phyloP scores from a whole-genome alignment of 2,329 filamentous ascomycete genomes.

The Colletotrichum abscissum region DNA sequence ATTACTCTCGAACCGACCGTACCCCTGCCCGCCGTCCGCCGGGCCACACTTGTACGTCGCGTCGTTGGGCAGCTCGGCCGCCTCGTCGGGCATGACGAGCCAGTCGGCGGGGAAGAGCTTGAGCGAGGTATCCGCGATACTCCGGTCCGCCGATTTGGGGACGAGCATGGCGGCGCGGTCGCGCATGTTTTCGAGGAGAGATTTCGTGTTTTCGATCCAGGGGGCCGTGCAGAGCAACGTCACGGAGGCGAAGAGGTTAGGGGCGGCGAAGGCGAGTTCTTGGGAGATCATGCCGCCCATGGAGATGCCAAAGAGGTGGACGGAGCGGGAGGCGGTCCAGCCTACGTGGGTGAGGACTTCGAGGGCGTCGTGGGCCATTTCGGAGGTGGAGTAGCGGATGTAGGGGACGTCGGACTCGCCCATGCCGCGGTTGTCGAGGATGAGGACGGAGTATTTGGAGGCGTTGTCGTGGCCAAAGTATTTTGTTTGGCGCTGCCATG shows the following conservation, averaged over 20 bases:
- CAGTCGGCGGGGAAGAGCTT: constrained; percentile 75
- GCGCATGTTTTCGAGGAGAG: constrained; percentile 73
- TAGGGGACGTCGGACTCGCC: constrained; percentile 83
- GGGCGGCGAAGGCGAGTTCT: constrained; percentile 73
- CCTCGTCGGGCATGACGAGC: constrained; percentile 69
- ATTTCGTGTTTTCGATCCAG: constrained; percentile 68
- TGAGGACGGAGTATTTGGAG: constrained; percentile 76
- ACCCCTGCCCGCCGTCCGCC: constrained; percentile 44
- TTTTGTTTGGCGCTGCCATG: constrained; percentile 87
- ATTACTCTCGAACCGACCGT: constrained; percentile 75
- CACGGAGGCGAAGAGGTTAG: constrained; percentile 65
- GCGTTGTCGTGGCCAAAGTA: constrained; percentile 81
- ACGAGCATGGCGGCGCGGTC: constrained; percentile 68
- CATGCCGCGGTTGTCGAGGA: constrained; percentile 88
- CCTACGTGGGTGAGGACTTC: constrained; percentile 77
- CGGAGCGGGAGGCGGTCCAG: constrained; percentile 67
- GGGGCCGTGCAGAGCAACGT: constrained; percentile 72
- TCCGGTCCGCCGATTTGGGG: constrained; percentile 76
- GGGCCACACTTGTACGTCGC: constrained; percentile 54
- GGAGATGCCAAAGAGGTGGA: constrained; percentile 80
- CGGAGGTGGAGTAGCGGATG: constrained; percentile 81
- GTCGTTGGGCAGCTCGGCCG: constrained; percentile 58
- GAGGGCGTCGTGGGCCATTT: constrained; percentile 84
- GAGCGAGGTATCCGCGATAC: constrained; percentile 71
- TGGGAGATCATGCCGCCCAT: constrained; percentile 95